A percentile compares a stretch with the other conserved stretches of the same genome.
Conservation (phyloP, 805 yeast species). For the Schwanniomyces yamadae region DNA sequence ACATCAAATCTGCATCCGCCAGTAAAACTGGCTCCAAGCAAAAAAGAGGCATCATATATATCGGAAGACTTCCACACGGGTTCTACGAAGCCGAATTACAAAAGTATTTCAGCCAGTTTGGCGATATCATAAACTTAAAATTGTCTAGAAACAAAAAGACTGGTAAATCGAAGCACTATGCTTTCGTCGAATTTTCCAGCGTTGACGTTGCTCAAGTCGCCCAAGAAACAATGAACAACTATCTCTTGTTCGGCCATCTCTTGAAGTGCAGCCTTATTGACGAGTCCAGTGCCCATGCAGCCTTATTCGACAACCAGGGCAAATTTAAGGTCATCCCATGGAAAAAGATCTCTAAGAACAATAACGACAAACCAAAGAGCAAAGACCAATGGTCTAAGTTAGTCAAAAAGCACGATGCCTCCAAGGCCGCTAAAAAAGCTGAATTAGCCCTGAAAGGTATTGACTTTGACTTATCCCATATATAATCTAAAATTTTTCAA, state of each 20-base stretch:
- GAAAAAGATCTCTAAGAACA: constrained; percentile 50
- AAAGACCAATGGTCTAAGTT: constrained; percentile 55
- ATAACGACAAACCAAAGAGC: constrained; percentile 59
- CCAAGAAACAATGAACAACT: constrained; percentile 94
- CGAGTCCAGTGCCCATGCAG: constrained; percentile 52
- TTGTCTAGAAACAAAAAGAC: constrained; percentile 86
- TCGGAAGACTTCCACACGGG: constrained; percentile 91
- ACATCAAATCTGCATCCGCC: constrained; percentile 10
- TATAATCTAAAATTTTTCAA: no score
- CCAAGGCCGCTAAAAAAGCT: constrained; percentile 44
- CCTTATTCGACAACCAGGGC: constrained; percentile 51
- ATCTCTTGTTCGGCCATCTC: constrained; percentile 82
- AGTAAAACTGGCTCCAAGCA: constrained; percentile 13
- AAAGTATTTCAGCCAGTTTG: constrained; percentile 87
- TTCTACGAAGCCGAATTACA: constrained; percentile 80
- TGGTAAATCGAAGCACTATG: constrained; percentile 89
- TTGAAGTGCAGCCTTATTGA: constrained; percentile 61
- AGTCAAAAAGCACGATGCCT: constrained; percentile 43
- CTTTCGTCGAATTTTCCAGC: constrained; percentile 78
- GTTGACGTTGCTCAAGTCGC: constrained; percentile 82
- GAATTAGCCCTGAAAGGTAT: constrained; percentile 59
- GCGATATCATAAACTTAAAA: constrained; percentile 73
- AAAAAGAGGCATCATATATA: constrained; percentile 69
- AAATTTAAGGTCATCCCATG: constrained; percentile 61
- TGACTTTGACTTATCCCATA: constrained; percentile 38